Percentiles rank a stretch among this genome's conserved stretches.
Conservation (phyloP, 345 rosid genomes). For the Arabis alpina region DNA sequence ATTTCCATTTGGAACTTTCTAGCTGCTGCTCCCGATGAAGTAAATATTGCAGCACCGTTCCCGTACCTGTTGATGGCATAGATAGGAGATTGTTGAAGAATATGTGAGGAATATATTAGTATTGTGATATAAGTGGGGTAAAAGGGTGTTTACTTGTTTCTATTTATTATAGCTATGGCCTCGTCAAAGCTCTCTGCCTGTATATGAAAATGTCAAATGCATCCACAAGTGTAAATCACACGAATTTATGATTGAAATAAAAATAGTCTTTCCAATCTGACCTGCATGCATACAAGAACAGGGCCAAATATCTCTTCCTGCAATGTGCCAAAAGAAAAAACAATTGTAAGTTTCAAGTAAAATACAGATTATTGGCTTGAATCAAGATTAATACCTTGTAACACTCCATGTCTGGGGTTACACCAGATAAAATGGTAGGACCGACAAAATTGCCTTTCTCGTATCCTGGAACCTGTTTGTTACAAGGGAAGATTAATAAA, state of each 20-base stretch:
- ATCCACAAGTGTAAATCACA: background rate
- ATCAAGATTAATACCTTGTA: constrained; percentile 65
- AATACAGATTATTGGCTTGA: background rate
- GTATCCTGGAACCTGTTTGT: constrained; percentile 84
- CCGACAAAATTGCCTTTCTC: constrained; percentile 93
- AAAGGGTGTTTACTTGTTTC: constrained; percentile 61
- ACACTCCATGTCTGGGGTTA: constrained; percentile 92
- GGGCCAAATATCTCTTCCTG: constrained; percentile 99
- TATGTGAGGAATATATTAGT: background rate
- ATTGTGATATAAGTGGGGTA: constrained; percentile 4
- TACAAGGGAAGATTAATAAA: constrained; percentile 1
- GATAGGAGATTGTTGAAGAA: constrained; percentile 10
- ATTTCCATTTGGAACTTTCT: constrained; percentile 94
- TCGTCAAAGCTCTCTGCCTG: constrained; percentile 93
- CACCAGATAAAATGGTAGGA: constrained; percentile 87
- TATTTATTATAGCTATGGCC: constrained; percentile 78
- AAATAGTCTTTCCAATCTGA: constrained; percentile 35
- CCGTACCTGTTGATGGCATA: constrained; percentile 64
- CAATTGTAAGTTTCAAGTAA: background rate
- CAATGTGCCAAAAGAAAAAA: constrained; percentile 23
- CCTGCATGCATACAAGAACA: constrained; percentile 94
- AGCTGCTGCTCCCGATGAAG: constrained; percentile 88
- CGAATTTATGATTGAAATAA: background rate
- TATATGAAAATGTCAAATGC: constrained; percentile 5
- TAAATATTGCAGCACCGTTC: constrained; percentile 92